Evolutionary conservation across 2,329 filamentous ascomycete species (phyloP), one percentile per base, ranked within the genome.

Genomic region (Botryotinia calthae): DNA sequence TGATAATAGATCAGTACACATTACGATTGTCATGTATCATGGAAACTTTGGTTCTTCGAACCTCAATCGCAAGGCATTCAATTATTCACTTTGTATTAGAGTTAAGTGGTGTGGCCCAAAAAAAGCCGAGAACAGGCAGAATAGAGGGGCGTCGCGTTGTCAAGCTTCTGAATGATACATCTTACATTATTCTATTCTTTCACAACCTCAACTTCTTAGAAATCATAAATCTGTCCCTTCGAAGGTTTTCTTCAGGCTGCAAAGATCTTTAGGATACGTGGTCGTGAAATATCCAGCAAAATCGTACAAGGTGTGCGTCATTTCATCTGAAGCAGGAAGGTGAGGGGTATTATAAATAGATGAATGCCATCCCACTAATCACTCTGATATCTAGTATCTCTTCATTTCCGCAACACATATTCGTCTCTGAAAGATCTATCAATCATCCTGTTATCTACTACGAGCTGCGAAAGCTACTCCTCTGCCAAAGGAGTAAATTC

Each of bases 301-400:
- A 42, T 12, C 37, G 31, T 42, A 48, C 51, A 37, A 68, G 51
- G 62, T 67, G 62, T 68, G 62, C 70, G 70, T 68, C 70, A 68
- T 61, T 68, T 72, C n/a, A n/a, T 67, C 51, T 68, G 40, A 37
- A 72, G 68, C 58, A 68, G 25, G 51, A 58, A 72, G 70, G 70
- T 72, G 70, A 72, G 70, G 70, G 70, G 63, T 72, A 44, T 56
- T 46, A 67, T 67, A 68, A 67, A 68, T 72, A 68, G 28, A 66
- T 72, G 63, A 72, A 64, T 67, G 62, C 16, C 51, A 72, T 68
- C 40, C 63, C 70, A 59, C 70, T 72, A 67, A 72, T 68, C 63
- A 67, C 63, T 67, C 6, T 70, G 34, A 46, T 46, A 46, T 70
- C 54, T 59, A 51, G 46, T 62, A 54, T 58, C 58, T 51, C 37